Evolutionary conservation across 208 protist genomes (phyloP).

Genomic region (Crithidia mellificae): DNA sequence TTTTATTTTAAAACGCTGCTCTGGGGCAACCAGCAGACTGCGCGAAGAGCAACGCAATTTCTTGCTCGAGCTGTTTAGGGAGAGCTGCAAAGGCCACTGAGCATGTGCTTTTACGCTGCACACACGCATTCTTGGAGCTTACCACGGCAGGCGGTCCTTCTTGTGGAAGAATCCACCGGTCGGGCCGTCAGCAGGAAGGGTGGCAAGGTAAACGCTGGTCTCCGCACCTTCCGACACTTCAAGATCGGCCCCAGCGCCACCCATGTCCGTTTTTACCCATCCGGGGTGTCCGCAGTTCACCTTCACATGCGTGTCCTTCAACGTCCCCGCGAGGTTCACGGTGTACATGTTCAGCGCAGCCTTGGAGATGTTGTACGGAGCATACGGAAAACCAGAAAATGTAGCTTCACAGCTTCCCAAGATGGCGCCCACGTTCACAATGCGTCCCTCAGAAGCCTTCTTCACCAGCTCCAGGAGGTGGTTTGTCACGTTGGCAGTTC

Average conservation of each 20-base stretch:
- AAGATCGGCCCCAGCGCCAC: constrained; percentile 45
- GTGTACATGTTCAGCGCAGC: constrained; percentile 87
- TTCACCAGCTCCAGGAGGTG: constrained; percentile 62
- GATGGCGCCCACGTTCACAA: constrained; percentile 77
- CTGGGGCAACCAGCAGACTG: too few species aligned
- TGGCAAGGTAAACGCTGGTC: constrained; percentile 75
- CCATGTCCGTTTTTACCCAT: constrained; percentile 80
- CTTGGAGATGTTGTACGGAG: constrained; percentile 66
- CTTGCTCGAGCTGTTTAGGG: too few species aligned
- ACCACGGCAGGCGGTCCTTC: constrained; percentile 70
- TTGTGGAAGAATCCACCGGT: constrained; percentile 82
- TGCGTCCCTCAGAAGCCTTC: constrained; percentile 57
- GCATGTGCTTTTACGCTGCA: too few species aligned
- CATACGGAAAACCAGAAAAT: constrained; percentile 6
- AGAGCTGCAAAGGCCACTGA: too few species aligned
- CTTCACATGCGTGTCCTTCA: constrained; percentile 61
- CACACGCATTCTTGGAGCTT: too few species aligned
- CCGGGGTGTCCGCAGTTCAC: constrained; percentile 72
- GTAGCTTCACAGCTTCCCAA: constrained; percentile 56
- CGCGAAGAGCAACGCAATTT: too few species aligned
- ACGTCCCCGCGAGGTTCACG: constrained; percentile 55
- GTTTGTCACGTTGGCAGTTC: constrained; percentile 63
- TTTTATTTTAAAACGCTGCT: too few species aligned
- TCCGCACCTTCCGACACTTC: constrained; percentile 66
- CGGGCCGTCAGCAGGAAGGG: constrained; percentile 65